These are phyloP conservation scores for Cladosporium sp. DNA, from an alignment of 2,329 filamentous ascomycete species.

Conservation along the genomic window DNA sequence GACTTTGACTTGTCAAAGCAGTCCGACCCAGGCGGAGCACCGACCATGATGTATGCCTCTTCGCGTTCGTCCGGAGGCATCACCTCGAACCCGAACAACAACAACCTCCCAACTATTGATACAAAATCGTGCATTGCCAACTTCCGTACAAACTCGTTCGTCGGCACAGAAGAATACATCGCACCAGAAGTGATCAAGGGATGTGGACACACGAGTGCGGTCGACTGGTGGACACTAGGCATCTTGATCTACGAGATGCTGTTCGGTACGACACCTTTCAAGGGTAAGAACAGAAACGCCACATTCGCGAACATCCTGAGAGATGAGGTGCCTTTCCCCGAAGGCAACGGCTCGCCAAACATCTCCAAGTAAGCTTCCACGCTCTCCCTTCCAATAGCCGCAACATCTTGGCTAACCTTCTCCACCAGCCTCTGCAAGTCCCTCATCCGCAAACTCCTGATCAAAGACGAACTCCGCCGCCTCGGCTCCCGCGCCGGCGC, in stretches of 20 bases:
- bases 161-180: conserved; percentile 98
- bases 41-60: conserved; percentile 82
- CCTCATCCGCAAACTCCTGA: conserved; percentile 89
- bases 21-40: conserved; percentile 90
- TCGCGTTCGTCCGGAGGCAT: conserved; percentile 50
- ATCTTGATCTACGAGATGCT: conserved; percentile 99
- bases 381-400: not conserved
- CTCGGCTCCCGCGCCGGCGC: conserved; percentile 91
- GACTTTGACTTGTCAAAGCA: conserved; percentile 99
- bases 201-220: conserved; percentile 94
- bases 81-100: conserved; percentile 55
- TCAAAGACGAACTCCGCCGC: conserved; percentile 94
- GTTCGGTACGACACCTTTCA: conserved; percentile 97
- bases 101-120: conserved; percentile 91
- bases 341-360: conserved; percentile 76
- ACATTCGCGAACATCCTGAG: conserved; percentile 96
- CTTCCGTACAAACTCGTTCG: conserved; percentile 97
- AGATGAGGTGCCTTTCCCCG: conserved; percentile 94
- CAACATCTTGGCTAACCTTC: not conserved
- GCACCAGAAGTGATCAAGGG: conserved; percentile 98
- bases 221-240: conserved; percentile 98
- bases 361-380: conserved; percentile 75
- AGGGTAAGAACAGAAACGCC: conserved; percentile 97
- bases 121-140: conserved; percentile 98
- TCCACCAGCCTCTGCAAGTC: conserved; percentile 81